phyloP scores from a whole-genome alignment of 768 basidiomycete species.

The Termitomyces sp. region DNA sequence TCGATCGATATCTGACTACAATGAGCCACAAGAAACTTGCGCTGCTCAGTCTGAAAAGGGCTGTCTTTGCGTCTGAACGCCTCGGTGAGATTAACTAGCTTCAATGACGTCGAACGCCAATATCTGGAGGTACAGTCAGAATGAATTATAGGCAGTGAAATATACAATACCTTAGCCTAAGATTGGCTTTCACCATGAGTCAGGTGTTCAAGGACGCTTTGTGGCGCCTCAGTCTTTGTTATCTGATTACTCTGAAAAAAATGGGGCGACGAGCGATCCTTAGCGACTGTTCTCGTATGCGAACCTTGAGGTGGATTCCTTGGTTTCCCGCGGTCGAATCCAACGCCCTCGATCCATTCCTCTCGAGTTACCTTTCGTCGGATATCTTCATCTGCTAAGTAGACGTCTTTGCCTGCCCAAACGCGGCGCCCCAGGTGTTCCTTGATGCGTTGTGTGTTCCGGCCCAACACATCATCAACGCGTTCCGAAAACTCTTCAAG shows the following conservation, averaged over 20 bases:
- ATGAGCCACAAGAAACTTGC: background rate
- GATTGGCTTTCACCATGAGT: background rate
- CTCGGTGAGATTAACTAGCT: background rate
- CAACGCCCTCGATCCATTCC: conserved; percentile 47
- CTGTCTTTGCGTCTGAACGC: background rate
- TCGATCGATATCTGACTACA: background rate
- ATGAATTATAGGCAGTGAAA: background rate
- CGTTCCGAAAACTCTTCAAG: conserved; percentile 40
- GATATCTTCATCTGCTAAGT: conserved; percentile 27
- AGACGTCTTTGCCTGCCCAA: conserved; percentile 57
- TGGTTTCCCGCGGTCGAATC: conserved; percentile 31
- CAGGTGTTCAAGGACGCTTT: conserved; percentile 1
- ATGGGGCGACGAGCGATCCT: background rate
- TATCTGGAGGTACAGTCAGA: background rate
- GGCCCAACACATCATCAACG: conserved; percentile 38
- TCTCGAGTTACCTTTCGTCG: conserved; percentile 33
- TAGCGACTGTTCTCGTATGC: background rate
- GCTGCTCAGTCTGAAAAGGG: background rate
- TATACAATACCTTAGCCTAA: background rate
- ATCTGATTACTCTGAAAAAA: conserved; percentile 12
- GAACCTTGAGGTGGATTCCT: conserved; percentile 6
- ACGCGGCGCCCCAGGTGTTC: conserved; percentile 77
- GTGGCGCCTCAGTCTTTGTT: background rate
- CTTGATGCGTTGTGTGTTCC: conserved; percentile 59
- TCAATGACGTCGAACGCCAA: background rate